Evolutionary conservation across 345 rosid genomes (phyloP).

Genomic region (Populus alba): DNA sequence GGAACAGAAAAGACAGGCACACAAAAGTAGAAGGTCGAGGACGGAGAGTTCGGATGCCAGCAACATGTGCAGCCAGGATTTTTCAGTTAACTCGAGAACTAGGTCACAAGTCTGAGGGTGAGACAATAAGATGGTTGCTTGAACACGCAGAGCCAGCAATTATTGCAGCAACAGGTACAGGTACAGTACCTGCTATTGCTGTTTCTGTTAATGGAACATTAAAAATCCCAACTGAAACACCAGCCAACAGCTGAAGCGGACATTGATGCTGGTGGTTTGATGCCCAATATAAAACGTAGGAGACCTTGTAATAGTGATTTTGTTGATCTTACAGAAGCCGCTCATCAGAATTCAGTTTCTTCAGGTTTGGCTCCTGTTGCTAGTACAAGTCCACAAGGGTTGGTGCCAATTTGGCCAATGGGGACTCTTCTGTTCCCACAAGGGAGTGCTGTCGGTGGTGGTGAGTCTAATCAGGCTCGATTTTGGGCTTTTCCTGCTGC

Average conservation of each 20-base stretch:
- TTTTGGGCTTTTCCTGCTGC: constrained; percentile 56
- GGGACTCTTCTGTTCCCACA: constrained; percentile 26
- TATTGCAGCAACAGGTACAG: constrained; percentile 67
- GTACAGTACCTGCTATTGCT: constrained; percentile 78
- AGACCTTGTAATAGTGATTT: constrained; percentile 47
- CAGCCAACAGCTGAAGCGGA: constrained; percentile 27
- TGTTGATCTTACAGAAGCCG: constrained; percentile 33
- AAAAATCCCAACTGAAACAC: constrained; percentile 55
- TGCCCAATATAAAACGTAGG: constrained; percentile 43
- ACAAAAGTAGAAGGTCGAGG: constrained; percentile 90
- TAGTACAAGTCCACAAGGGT: constrained; percentile 24
- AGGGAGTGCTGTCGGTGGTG: constrained; percentile 4
- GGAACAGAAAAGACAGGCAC: constrained; percentile 67
- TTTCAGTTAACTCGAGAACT: constrained; percentile 79
- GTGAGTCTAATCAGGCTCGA: constrained; percentile 42
- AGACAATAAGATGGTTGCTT: constrained; percentile 68
- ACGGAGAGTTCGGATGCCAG: constrained; percentile 70
- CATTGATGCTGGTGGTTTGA: constrained; percentile 26
- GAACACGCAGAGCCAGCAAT: constrained; percentile 75
- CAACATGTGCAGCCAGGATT: constrained; percentile 73
- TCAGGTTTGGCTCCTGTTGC: constrained; percentile 59
- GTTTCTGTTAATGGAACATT: constrained; percentile 67
- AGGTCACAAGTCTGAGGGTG: constrained; percentile 76
- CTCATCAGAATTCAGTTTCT: constrained; percentile 36
- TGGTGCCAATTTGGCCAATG: constrained; percentile 59